Evolutionary conservation across 345 rosid species (phyloP), one percentile per base, ranked within the genome.

Genomic region (Eutrema heterophyllum): DNA sequence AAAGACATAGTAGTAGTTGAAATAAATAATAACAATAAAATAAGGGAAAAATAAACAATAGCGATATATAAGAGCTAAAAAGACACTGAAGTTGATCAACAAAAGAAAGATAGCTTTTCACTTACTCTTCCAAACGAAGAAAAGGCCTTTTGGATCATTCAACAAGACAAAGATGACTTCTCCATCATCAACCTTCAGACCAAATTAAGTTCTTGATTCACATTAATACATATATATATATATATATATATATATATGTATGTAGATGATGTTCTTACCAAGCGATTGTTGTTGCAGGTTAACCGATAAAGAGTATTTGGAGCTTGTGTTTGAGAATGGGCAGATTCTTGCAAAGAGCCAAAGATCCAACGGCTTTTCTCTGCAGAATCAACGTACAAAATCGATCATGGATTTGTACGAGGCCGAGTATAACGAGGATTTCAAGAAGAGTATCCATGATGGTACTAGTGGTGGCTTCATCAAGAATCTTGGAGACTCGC

Each of bases 291-390:
- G 26, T 56, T 64, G 72, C 76, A 77, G 80, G 76, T 64, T 70
- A 57, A 24, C 12, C 5, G 80, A 77, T 56, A 54, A 66, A 56
- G 76, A 64, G 67, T 55, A 49, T 71, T 30, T 77, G 72, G 80
- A 77, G 72, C 76, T 77, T 12, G 72, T 77, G 43, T 71, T 56
- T 57, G 80, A 77, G 80, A 33, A 77, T 64, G 80, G 80, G 15
- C 72, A 71, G 49, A 64, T 77, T 77, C 40, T 71, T 49, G 72
- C 67, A 32, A 77, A 71, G 59, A 27, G 41, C 21, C 80, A 57
- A 64, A 49, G 76, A 70, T 49, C 75, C 24, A 62, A 69, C 38
- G 51, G 7, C 15, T 38, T 35, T 57, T n/a, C 43, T 55, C 6
- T 41, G 4, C 72, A 77, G 29, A 64, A 71, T 64, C 72, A 12